Evolutionary conservation across 768 basidiomycete genomes (phyloP), one percentile per base, ranked within the genome.

Genomic region (Candolleomyces efflorescens): DNA sequence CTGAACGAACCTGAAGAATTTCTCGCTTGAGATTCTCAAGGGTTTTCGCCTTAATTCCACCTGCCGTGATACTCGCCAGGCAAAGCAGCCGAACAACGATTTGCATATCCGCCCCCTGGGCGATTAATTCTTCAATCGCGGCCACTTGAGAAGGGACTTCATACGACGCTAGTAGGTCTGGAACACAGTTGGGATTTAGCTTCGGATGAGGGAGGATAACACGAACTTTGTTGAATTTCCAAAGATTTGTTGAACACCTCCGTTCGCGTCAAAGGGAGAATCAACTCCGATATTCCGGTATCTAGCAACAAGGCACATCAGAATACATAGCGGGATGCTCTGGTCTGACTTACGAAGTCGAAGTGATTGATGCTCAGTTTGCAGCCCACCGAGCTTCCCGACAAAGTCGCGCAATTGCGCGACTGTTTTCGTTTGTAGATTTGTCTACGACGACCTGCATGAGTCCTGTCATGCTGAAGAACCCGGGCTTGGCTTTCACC

Each of bases 111-210:
- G 87, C 86, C 53, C 92, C 92, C 64, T 92, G 89, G 17, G 90
- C 84, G 60, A 98, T 86, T 63, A 99, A 75, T 56, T 95, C 92
- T 68, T 98, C 96, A 55, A 99, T 92, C 0, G 87, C 85, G n/a
- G 74, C 74, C 44, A 97, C 79, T 69, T 98, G 97, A 3, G 79
- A 78, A 12, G 84, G 75, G 24, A 89, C 77, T 64, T 98, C 90
- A 66, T 95, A 94, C 6, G 94, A 95, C 6, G 94, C 92, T 27
- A 98, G 82, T n/a, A 99, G 79, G 70, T 98, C 95, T 98, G 59
- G 38, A 60, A 53, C 37, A 47, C 18, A 56, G 12, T 26, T 59
- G 9, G 3, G 20, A 22, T 22, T 43, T 62, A 23, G 60, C 43
- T 36, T 59, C 32, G 48, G n/a, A 7, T 22, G 41, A 41, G 41